Evolutionary conservation across 2,329 filamentous ascomycete genomes (phyloP).

Genomic region (Hymenoscyphus salicellus): DNA sequence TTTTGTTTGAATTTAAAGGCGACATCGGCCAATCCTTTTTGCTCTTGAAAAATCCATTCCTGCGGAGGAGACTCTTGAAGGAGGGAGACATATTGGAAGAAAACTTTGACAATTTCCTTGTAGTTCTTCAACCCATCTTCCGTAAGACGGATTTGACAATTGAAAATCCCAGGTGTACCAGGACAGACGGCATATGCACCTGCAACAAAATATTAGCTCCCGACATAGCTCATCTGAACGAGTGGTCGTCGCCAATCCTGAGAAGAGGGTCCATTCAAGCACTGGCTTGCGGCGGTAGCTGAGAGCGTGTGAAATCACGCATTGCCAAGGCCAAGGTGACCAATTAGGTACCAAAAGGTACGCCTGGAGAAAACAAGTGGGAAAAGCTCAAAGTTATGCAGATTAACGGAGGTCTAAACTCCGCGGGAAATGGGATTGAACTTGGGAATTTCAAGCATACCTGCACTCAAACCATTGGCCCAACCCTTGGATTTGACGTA

Average conservation of each 20-base stretch:
- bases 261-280: neutral
- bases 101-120: constrained; percentile 62
- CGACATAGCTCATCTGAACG: neutral
- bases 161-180: constrained; percentile 65
- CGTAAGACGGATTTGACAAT: constrained; percentile 62
- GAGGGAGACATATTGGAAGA: constrained; percentile 82
- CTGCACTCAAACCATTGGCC: constrained; percentile 64
- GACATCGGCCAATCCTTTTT: constrained; percentile 84
- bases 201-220: constrained; percentile 11
- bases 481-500: constrained; percentile 71
- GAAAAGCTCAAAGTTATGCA: neutral
- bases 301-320: neutral
- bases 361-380: neutral
- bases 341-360: neutral
- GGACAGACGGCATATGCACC: constrained; percentile 60
- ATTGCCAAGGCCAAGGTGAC: neutral
- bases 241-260: no score
- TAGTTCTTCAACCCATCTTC: constrained; percentile 58
- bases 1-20: constrained; percentile 96
- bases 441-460: constrained; percentile 22
- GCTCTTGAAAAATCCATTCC: constrained; percentile 91
- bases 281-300: neutral
- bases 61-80: constrained; percentile 77
- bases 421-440: neutral
- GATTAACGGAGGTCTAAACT: neutral